These are phyloP conservation scores for Peterozyma toletana DNA, from an alignment of 805 yeast genomes.

Conservation along the genomic window DNA sequence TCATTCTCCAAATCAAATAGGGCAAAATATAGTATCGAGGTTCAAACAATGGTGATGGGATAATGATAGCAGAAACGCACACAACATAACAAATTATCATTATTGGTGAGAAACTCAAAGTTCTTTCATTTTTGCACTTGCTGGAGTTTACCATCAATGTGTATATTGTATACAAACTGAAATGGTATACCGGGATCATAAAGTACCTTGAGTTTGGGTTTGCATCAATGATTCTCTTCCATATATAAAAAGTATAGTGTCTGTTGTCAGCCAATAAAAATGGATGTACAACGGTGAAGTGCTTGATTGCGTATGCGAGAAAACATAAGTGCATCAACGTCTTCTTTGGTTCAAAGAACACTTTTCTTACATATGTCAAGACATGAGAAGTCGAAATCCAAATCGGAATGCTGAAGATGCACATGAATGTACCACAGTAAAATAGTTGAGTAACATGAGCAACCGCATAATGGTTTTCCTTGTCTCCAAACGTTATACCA, in stretches of 20 bases:
- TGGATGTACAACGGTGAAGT: slow-evolving; percentile 77
- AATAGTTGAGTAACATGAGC: slow-evolving; percentile 76
- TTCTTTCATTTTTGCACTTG: slow-evolving; percentile 7
- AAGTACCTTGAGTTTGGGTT: slow-evolving; percentile 38
- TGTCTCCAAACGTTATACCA: slow-evolving; percentile 89
- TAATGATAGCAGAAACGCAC: slow-evolving; percentile 53
- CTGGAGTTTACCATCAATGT: slow-evolving; percentile 20
- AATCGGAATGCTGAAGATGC: slow-evolving; percentile 64
- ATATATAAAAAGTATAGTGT: slow-evolving; percentile 85
- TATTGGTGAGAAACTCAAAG: slow-evolving; percentile 20
- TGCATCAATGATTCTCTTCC: slow-evolving; percentile 54
- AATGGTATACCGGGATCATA: slow-evolving; percentile 68
- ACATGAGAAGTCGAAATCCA: slow-evolving; percentile 49
- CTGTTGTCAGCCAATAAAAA: slow-evolving; percentile 90
- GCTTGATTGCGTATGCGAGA: slow-evolving; percentile 32
- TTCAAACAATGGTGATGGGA: slow-evolving; percentile 90
- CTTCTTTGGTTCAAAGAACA: slow-evolving; percentile 16
- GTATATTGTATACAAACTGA: slow-evolving; percentile 23
- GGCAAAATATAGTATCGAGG: slow-evolving; percentile 91
- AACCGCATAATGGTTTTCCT: slow-evolving; percentile 69
- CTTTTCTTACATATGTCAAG: slow-evolving; percentile 27
- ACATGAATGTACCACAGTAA: slow-evolving; percentile 63
- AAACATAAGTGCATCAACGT: slow-evolving; percentile 5
- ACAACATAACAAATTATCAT: slow-evolving; percentile 43
- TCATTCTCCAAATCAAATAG: slow-evolving; percentile 64